Evolutionary conservation across 1,284 basidiomycete genomes (phyloP).

Genomic region (Omphalotus olearius): DNA sequence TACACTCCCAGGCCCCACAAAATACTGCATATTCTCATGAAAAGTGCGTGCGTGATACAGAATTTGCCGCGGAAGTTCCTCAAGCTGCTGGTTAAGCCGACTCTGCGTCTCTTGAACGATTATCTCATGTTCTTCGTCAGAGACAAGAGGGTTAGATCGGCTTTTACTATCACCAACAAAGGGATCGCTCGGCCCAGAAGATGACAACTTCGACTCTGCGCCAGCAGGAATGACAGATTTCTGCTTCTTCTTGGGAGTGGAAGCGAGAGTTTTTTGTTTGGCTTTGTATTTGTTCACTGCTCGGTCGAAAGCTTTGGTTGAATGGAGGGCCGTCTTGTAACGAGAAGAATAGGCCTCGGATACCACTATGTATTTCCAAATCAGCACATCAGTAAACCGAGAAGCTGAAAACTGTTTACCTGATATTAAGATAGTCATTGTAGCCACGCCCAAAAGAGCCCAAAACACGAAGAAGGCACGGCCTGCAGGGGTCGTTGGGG

Average conservation of each 20-base stretch:
- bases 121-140: neutral
- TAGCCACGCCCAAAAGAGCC: constrained; percentile 74
- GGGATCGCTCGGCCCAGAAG: too few species aligned
- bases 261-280: constrained; percentile 3
- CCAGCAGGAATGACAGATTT: too few species aligned
- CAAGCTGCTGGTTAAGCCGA: constrained; percentile 28
- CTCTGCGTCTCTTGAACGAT: constrained; percentile 22
- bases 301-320: constrained; percentile 38
- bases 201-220: too few species aligned
- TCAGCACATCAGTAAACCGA: neutral
- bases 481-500: constrained; percentile 61
- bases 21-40: constrained; percentile 42
- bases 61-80: constrained; percentile 45
- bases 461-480: constrained; percentile 78
- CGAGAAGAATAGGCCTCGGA: constrained; percentile 57
- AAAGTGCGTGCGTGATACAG: constrained; percentile 42
- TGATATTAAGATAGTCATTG: constrained; percentile 71
- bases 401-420: constrained; percentile 33
- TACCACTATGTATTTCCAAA: constrained; percentile 39
- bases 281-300: constrained; percentile 40
- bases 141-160: too few species aligned
- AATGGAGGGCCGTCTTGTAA: constrained; percentile 48
- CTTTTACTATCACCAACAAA: too few species aligned
- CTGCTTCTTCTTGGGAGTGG: too few species aligned
- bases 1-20: constrained; percentile 23